phyloP scores from a whole-genome alignment of 208 protist genomes.

The Leishmania gerbilli region DNA sequence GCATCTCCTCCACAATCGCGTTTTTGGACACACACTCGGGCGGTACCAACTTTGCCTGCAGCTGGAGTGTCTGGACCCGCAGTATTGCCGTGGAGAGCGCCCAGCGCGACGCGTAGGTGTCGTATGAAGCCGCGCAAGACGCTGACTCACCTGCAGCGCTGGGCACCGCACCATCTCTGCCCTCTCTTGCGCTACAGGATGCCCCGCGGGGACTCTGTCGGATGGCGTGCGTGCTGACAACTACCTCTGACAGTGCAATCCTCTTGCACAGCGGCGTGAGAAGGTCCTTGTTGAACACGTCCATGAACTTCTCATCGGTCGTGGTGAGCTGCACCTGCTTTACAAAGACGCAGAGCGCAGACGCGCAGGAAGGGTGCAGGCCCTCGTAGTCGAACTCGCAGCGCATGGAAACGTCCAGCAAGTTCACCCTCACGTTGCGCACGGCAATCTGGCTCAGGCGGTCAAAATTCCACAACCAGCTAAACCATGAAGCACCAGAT shows the following conservation, averaged over 20 bases:
- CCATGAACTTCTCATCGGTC: conserved; percentile 50
- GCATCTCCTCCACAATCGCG: conserved; percentile 9
- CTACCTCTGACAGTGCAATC: conserved; percentile 14
- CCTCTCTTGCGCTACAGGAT: not conserved
- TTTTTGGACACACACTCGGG: conserved; percentile 9
- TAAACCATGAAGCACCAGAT: conserved; percentile 21
- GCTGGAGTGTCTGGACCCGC: conserved; percentile 8
- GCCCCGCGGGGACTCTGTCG: not conserved
- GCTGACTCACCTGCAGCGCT: not conserved
- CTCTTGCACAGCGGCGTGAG: conserved; percentile 17
- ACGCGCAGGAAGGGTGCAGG: conserved; percentile 51
- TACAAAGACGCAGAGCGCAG: conserved; percentile 43
- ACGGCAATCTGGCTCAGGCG: conserved; percentile 51
- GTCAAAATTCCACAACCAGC: conserved; percentile 43
- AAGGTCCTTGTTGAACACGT: conserved; percentile 40
- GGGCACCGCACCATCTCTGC: not conserved
- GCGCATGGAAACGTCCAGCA: conserved; percentile 51
- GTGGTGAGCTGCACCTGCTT: conserved; percentile 48
- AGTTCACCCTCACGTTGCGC: conserved; percentile 50
- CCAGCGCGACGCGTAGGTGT: conserved; percentile 24
- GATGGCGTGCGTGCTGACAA: conserved; percentile 17
- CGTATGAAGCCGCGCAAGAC: not conserved
- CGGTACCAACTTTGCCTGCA: conserved; percentile 27
- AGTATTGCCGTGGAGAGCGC: conserved; percentile 17
- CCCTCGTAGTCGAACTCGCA: conserved; percentile 77